Evolutionary conservation across 345 rosid genomes (phyloP).

Genomic region (Rhodomyrtus tomentosa): DNA sequence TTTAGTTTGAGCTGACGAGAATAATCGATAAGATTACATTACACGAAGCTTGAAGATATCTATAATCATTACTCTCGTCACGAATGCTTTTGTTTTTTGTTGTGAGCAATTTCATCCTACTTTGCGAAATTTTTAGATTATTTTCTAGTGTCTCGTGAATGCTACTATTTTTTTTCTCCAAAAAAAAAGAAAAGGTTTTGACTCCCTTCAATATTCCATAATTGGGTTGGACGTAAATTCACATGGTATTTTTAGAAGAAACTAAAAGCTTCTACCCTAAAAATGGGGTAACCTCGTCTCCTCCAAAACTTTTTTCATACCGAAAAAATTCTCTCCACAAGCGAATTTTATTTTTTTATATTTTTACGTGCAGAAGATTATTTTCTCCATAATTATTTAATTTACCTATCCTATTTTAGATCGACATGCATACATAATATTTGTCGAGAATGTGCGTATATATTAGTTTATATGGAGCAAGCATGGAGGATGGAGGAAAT

Average conservation of each 20-base stretch:
- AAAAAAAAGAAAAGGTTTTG: not conserved
- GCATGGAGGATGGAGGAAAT: too few relatives aligned
- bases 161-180: not conserved
- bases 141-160: not conserved
- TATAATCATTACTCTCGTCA: rapidly evolving
- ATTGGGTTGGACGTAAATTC: rapidly evolving
- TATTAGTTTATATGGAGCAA: too few relatives aligned
- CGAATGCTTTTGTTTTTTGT: too few relatives aligned
- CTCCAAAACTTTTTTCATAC: too few relatives aligned
- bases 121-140: not conserved
- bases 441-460: too few relatives aligned
- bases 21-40: rapidly evolving
- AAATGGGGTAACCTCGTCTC: too few relatives aligned
- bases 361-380: too few relatives aligned
- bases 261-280: not conserved
- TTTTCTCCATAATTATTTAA: not conserved
- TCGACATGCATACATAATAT: too few relatives aligned
- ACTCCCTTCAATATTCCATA: rapidly evolving
- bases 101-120: rapidly evolving
- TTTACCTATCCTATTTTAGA: not conserved
- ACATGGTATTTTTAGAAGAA: not conserved
- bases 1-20: not conserved
- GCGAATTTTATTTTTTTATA: not conserved
- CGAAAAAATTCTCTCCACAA: not conserved
- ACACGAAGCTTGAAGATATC: not conserved